phyloP scores from a whole-genome alignment of 1,284 basidiomycete genomes.

The Xanthoconium separans region DNA sequence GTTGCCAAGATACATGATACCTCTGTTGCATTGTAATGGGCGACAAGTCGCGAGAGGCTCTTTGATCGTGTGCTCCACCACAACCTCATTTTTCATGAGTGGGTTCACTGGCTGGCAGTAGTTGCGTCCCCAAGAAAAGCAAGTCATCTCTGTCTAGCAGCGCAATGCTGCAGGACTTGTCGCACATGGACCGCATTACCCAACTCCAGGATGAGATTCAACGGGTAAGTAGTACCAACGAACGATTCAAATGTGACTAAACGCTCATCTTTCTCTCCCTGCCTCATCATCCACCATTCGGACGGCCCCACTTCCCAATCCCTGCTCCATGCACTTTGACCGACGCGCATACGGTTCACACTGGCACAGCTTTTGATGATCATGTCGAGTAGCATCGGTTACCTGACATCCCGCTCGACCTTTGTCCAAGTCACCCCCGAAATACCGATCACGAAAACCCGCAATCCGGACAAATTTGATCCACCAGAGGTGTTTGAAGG shows the following conservation, averaged over 20 bases:
- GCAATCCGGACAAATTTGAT: slow-evolving; percentile 69
- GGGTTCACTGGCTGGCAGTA: slow-evolving; percentile 6
- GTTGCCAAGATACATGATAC: neutral
- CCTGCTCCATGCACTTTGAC: neutral
- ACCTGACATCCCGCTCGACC: slow-evolving; percentile 69
- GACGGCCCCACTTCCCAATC: neutral
- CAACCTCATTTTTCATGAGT: slow-evolving; percentile 5
- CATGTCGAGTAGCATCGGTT: slow-evolving; percentile 75
- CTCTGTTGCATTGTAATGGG: neutral
- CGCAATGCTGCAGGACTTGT: slow-evolving; percentile 83
- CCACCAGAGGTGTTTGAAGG: slow-evolving; percentile 67
- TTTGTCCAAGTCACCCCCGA: slow-evolving; percentile 72
- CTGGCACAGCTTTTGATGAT: slow-evolving; percentile 68
- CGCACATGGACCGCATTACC: slow-evolving; percentile 86
- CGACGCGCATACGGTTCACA: neutral
- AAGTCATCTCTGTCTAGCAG: slow-evolving; percentile 18
- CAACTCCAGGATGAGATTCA: slow-evolving; percentile 88
- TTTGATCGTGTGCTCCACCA: neutral
- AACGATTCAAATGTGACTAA: neutral
- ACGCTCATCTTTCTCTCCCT: neutral
- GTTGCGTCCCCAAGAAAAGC: slow-evolving; percentile 10
- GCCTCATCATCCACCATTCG: neutral
- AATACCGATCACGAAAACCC: slow-evolving; percentile 73
- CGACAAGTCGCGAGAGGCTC: neutral
- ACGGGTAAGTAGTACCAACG: slow-evolving; percentile 45